These are phyloP conservation scores for Botrytis elliptica DNA, from an alignment of 2,329 filamentous ascomycete genomes.

Conservation along the genomic window DNA sequence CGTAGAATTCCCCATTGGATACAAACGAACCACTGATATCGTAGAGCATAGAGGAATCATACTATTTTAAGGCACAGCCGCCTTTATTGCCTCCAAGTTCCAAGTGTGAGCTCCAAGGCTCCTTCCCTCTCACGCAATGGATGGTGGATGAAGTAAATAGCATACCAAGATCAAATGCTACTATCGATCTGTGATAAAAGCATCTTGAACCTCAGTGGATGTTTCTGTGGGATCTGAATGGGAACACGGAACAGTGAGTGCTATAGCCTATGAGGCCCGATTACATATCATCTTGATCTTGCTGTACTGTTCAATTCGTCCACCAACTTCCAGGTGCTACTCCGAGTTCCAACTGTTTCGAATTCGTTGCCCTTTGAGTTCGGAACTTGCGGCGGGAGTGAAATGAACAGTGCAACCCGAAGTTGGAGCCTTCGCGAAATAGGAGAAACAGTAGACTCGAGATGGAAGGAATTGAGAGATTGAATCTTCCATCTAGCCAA, in stretches of 20 bases:
- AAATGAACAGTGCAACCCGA: background rate
- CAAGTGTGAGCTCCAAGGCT: background rate
- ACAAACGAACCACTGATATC: conserved; percentile 7
- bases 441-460: background rate
- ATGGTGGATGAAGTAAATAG: background rate
- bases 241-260: background rate
- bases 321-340: background rate
- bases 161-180: background rate
- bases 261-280: background rate
- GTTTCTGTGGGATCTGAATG: background rate
- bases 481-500: background rate
- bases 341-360: background rate
- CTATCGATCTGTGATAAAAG: background rate
- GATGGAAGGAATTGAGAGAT: conserved; percentile 1
- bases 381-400: background rate
- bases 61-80: conserved; percentile 10
- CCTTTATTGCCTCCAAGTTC: background rate
- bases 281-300: background rate
- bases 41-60: background rate
- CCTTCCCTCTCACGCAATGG: background rate
- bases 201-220: background rate
- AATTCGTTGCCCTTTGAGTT: background rate
- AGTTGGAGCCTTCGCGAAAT: background rate
- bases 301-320: background rate
- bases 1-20: background rate